Conservation (phyloP, 2,329 filamentous ascomycete species). For the Clonostachys byssicola region DNA sequence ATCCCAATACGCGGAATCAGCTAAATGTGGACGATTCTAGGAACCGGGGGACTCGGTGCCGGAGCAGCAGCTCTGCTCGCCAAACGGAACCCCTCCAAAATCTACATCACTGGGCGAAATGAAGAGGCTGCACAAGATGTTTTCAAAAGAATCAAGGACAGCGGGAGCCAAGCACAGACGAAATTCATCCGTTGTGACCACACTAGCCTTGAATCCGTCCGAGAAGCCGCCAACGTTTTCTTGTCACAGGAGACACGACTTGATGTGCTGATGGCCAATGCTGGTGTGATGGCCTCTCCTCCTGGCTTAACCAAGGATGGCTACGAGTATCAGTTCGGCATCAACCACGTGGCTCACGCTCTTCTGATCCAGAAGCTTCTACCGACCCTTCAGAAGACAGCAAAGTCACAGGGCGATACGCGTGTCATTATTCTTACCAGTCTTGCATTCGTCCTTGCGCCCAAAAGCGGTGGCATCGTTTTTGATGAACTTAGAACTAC, state of each 20-base stretch:
- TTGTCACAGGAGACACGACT: constrained; percentile 5
- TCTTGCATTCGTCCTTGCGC: no score
- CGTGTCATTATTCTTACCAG: no score
- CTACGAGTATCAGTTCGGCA: constrained; percentile 37
- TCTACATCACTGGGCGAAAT: not conserved
- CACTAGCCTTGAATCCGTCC: constrained; percentile 33
- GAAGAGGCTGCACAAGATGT: not conserved
- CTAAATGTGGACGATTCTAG: not conserved
- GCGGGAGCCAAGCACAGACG: not conserved
- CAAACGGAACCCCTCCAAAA: not conserved
- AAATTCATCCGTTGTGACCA: constrained; percentile 26
- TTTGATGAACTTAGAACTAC: no score
- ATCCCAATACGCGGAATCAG: no score
- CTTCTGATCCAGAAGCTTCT: constrained; percentile 44
- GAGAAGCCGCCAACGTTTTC: constrained; percentile 10
- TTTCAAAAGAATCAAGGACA: not conserved
- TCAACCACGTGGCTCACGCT: constrained; percentile 50
- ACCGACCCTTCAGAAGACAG: constrained; percentile 22
- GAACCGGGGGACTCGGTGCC: not conserved
- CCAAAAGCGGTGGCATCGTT: no score
- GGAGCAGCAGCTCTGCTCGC: not conserved
- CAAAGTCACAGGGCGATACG: not conserved
- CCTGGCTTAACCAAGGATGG: constrained; percentile 7
- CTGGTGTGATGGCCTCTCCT: constrained; percentile 14
- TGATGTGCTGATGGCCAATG: constrained; percentile 10